Base-by-base conservation (phyloP, 306 rosid genomes). In the Gleditsia sinensis region DNA sequence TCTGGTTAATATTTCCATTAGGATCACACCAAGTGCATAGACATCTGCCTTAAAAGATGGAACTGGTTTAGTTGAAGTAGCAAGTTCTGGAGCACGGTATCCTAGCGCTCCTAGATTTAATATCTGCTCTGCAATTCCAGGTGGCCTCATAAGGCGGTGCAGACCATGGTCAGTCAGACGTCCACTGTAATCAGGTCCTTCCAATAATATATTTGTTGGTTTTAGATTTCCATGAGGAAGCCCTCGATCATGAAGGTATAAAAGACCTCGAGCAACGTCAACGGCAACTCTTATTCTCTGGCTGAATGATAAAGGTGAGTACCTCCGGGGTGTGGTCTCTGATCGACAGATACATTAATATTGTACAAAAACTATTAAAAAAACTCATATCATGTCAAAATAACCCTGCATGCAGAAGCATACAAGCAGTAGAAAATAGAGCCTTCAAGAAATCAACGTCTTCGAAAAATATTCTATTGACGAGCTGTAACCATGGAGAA, bases 91-190 rank as follows among this genome's bases (percentile, higher is more conserved):
- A 60, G 98, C 91, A 13, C 98, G 87, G 80, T 94, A 91, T 61
- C 98, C 98, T 0, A 94, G 94, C 11, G 98, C 98, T 80, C 98
- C 98, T 9, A 94, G 91, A 79, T 90, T 94, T 36, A 91, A 82
- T 73, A 94, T 84, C 87, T 94, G 98, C 80, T 94, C 98, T 0
- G 95, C 94, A 55, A 91, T 85, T 53, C 98, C 98, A 28, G 89
- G 87, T 4, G 84, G 90, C 0, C 93, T 94, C 98, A 94, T 94
- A 30, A 94, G 88, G 77, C 98, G 94, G 67, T 94, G 97, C 61
- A 94, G 93, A 75, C 96, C 85, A 17, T 89, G 90, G 67, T 94
- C 97, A 28, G 93, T 88, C 24, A 94, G 93, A 11, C 83, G 86
- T 19, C 85, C 88, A 62, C 77, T 77, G 80, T 82, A 88, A 1